Evolutionary conservation across 306 rosid species (phyloP).

Genomic region (Crotalaria pallida): DNA sequence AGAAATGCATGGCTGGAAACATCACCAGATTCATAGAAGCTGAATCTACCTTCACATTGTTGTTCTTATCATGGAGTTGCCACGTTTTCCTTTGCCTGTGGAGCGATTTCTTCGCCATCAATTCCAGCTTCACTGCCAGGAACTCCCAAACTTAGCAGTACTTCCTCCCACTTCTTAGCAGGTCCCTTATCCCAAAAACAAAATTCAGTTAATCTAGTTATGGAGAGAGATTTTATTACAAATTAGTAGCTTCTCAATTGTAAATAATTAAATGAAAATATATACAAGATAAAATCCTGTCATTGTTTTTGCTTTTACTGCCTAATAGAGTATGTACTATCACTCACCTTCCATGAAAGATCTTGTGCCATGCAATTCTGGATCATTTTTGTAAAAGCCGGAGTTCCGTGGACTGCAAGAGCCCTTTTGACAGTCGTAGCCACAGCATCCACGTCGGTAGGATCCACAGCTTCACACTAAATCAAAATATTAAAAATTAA

Average conservation of each 20-base stretch:
- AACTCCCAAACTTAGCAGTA: conserved; percentile 55
- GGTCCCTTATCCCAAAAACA: conserved; percentile 46
- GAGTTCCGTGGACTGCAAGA: conserved; percentile 43
- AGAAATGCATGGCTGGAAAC: neutral
- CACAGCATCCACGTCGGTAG: conserved; percentile 48
- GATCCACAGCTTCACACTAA: conserved; percentile 77
- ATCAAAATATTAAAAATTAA: neutral
- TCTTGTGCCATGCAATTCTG: conserved; percentile 77
- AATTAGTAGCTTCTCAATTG: neutral
- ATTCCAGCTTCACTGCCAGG: conserved; percentile 53
- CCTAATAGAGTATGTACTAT: neutral
- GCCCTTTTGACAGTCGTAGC: conserved; percentile 53
- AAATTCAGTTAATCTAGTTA: neutral
- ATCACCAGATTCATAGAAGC: neutral
- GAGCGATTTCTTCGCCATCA: conserved; percentile 75
- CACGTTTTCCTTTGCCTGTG: conserved; percentile 64
- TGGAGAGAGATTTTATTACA: neutral
- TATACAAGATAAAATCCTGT: neutral
- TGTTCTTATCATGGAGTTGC: conserved; percentile 69
- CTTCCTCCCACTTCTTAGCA: conserved; percentile 76
- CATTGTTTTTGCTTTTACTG: neutral
- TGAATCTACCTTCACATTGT: conserved; percentile 2
- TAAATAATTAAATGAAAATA: neutral
- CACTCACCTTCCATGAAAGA: conserved; percentile 77
- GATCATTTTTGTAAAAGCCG: conserved; percentile 51